Evolutionary conservation across 1,139 yeast species (phyloP), one percentile per base, ranked within the genome.

Genomic region (Hemisphaericaspora subhashii): DNA sequence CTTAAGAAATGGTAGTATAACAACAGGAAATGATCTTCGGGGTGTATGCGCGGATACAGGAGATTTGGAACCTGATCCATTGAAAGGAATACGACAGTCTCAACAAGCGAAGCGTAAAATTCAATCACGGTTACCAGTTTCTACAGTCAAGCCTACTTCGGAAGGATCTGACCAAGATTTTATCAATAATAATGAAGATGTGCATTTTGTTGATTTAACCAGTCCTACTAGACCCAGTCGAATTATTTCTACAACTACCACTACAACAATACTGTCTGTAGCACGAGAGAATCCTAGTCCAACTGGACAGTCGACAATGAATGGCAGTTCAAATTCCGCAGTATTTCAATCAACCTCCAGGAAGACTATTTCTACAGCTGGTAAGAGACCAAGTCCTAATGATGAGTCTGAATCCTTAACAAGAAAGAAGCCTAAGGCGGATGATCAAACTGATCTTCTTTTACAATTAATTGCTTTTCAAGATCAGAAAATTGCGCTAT

Each of bases 401-500:
- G 32, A 4, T 29, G 13, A 24, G 3, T n/a, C 20, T 5, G 23
- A 14, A 4, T 6, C 13, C 4, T 20, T 14, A 5, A 20, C 20
- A 15, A 15, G 5, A 11, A 29, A 15, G 14, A 11, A 15, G n/a
- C 6, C 21, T n/a, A 17, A 11, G 21, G 15, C 10, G 5, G 15
- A 15, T 20, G 22, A 29, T 10, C 21, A 29, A 4, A 20, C 32
- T 17, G 7, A 15, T 20, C 35, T 23, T 4, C 28, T 24, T 21
- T 24, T 22, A 30, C 14, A 36, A 33, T 25, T 47, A n/a, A 29
- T 44, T 6, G 30, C 32, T 6, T 41, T 60, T 8, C 60, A 60
- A 31, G 65, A 62, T 36, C 42, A 50, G 11, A 62, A 61, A 31
- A 58, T 58, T 31, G 47, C 52, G 30, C 46, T 65, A 13, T 52